Evolutionary conservation across 2,329 filamentous ascomycete species (phyloP).

Genomic region (Colletotrichum camelliae): DNA sequence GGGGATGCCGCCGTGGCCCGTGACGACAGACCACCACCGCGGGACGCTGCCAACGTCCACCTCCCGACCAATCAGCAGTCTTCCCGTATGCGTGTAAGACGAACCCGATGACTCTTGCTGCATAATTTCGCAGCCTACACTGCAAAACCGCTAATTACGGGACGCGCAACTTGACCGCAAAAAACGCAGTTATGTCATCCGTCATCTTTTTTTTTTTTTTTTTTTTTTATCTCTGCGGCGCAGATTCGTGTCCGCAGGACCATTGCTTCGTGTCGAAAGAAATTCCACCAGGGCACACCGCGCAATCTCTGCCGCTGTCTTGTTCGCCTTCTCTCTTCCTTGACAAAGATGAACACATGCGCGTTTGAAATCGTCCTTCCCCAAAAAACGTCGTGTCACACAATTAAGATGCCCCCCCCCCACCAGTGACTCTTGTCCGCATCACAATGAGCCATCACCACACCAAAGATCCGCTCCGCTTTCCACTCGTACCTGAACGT

Average conservation of each 20-base stretch:
- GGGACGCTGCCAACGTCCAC: background rate
- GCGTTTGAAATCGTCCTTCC: accelerated
- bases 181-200: background rate
- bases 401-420: background rate
- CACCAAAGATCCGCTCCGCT: background rate
- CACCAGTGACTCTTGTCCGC: background rate
- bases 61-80: background rate
- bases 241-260: background rate
- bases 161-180: background rate
- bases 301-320: background rate
- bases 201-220: background rate
- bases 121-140: background rate
- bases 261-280: background rate
- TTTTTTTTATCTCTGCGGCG: background rate
- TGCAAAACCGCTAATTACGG: background rate
- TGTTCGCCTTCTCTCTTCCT: background rate
- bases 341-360: background rate
- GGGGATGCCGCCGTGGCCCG: background rate
- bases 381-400: background rate
- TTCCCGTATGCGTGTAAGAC: background rate
- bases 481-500: background rate
- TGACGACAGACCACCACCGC: background rate
- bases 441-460: background rate
- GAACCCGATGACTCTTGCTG: background rate
- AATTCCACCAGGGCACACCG: background rate